Base-by-base conservation (phyloP, 805 yeast species). In the Yarrowia sp. region DNA sequence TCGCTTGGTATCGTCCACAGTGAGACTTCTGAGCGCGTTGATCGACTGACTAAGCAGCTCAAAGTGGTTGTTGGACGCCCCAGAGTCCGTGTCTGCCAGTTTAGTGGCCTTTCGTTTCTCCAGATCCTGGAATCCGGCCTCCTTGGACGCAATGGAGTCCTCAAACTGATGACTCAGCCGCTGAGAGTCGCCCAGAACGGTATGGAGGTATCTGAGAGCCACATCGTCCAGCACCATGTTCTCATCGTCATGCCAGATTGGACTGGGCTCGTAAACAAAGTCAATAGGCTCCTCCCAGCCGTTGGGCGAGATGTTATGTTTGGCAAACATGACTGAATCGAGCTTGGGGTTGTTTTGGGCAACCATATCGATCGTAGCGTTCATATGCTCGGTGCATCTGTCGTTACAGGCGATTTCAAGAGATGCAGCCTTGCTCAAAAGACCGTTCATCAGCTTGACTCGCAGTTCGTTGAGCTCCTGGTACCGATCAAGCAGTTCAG, bases 231-330 rank as follows among this genome's bases (percentile, higher is more conserved):
- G 79, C 1, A 85, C 81, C 68, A 87, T 80, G 39, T 83, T 78
- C 68, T 91, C 97, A 75, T 95, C 98, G 72, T 95, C 99, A 76
- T 93, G 98, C 99, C 99, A 95, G 45, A 95, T 87, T 35, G 92
- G 86, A 31, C 96, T 87, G 1, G 98, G 97, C 68, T 89, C 83
- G 71, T 89, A 95, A 69, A 84, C 81, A 72, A 89, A 90, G 76
- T 93, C 98, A 7, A 78, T 79, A 0, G 98, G 98, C 70, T 92
- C 98, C 50, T 80, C 80, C 98, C 97, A 95, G 14, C 79, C 79
- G 38, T 72, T 69, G 17, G 77, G 76, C 8, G 65, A 18, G 31
- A 82, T 67, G 74, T 95, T 95, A 76, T 95, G 99, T 72, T 92
- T 92, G 65, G 92, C 86, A 75, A 86, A 95, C 98, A 95, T 93